phyloP scores from a whole-genome alignment of 176 grass and related monocot genomes.

The Areca catechu region DNA sequence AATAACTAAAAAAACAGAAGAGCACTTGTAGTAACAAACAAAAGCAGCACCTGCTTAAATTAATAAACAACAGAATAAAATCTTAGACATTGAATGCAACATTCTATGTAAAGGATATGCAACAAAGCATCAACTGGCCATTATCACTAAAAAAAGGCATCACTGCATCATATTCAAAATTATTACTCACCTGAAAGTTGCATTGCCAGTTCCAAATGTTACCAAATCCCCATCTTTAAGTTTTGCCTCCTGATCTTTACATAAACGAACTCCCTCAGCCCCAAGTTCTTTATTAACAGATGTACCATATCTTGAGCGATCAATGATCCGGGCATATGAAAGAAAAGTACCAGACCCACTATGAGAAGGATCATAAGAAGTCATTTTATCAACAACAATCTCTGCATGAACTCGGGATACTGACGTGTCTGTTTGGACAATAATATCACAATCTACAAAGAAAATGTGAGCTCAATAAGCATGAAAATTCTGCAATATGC shows the following conservation, averaged over 20 bases:
- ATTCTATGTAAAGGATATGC: too few relatives aligned
- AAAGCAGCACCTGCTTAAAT: too few relatives aligned
- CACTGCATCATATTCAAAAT: neutral
- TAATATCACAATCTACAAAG: constrained; percentile 69
- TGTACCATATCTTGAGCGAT: constrained; percentile 78
- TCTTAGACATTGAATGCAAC: too few relatives aligned
- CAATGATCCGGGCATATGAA: constrained; percentile 54
- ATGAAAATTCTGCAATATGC: neutral
- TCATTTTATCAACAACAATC: constrained; percentile 65
- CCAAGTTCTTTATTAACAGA: constrained; percentile 65
- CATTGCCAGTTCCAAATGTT: constrained; percentile 73
- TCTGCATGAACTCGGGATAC: constrained; percentile 86
- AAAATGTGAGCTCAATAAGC: neutral
- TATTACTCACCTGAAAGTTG: constrained; percentile 61
- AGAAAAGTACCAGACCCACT: constrained; percentile 26
- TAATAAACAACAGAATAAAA: too few relatives aligned
- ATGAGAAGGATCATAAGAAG: constrained; percentile 41
- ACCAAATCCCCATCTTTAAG: constrained; percentile 58
- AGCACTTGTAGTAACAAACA: too few relatives aligned
- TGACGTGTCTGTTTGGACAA: constrained; percentile 71
- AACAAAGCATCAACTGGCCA: too few relatives aligned
- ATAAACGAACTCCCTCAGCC: constrained; percentile 37
- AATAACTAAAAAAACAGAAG: neutral
- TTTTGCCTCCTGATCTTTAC: constrained; percentile 49
- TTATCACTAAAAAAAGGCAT: too few relatives aligned